Base-by-base conservation (phyloP, 257 asterid species). In the Nicotiana attenuata region DNA sequence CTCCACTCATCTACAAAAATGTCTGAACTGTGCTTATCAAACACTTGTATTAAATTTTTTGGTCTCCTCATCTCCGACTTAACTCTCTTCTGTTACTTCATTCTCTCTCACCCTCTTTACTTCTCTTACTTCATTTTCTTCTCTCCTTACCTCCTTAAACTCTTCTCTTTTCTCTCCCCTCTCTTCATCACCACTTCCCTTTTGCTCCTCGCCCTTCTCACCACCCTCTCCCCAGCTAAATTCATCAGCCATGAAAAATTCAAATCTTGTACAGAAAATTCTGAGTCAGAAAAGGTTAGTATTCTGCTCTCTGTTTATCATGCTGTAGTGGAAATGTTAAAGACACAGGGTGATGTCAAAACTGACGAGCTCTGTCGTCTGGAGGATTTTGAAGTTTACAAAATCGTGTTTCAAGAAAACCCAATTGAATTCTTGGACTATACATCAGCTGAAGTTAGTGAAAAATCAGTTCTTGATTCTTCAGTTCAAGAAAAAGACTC, bases 81-180 rank as follows among this genome's bases (percentile, higher is more conserved):
- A 16, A 22, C 76, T 65, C 68, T 66, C 77, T 59, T 86, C 63
- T 73, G 38, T 47, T 84, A 90, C 71, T 85, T 86, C 89, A 50
- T 93, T 80, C 55, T 89, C 76, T 92, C 95, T 56, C 92, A 90
- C 64, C 93, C 92, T n/a, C 87, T 93, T 73, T 91, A 92, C 89
- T 88, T 90, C 22, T 87, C 90, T 0, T 89, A 86, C 94, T 81
- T 92, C 84, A 38, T 91, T 55, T 89, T 90, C 97, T 92, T 93
- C 91, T 86, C 87, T 0, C 97, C 92, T 5, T 91, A 84, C 87
- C 81, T 93, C 24, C 81, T 92, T 52, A 89, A 84, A 65, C 77
- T 92, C 84, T 4, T 92, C n/a, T 87, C 91, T 10, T 95, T 88
- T 35, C 91, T 93, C 75, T 92, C 90, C 61, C 97, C 98, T 75